Conservation (phyloP, 495 filamentous ascomycete genomes). For the Aspergillus panamensis region DNA sequence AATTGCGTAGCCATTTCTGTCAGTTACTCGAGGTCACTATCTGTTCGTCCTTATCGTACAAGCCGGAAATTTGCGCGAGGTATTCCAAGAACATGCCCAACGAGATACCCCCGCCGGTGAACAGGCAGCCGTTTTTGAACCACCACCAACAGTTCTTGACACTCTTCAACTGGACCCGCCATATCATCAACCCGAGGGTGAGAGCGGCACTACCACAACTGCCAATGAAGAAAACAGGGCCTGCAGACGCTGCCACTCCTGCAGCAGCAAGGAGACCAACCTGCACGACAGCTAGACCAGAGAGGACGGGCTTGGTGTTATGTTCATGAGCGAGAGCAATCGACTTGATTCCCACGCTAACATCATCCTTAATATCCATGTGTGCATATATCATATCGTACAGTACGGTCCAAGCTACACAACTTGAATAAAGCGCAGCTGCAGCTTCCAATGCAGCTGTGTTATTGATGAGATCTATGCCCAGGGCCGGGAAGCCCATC, state of each 20-base stretch:
- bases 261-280: constrained; percentile 75
- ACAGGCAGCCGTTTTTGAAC: constrained; percentile 74
- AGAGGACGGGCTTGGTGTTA: constrained; percentile 82
- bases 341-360: constrained; percentile 88
- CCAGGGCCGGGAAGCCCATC: constrained; percentile 93
- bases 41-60: constrained; percentile 25
- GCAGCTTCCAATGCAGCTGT: constrained; percentile 62
- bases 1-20: neutral
- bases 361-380: constrained; percentile 96
- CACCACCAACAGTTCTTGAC: constrained; percentile 94
- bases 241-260: constrained; percentile 67
- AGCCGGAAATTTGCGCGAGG: constrained; percentile 33
- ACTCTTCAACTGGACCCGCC: constrained; percentile 76
- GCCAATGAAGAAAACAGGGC: constrained; percentile 79
- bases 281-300: constrained; percentile 70
- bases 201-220: constrained; percentile 78
- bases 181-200: constrained; percentile 83
- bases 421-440: constrained; percentile 74
- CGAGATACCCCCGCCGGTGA: constrained; percentile 65
- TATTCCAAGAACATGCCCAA: constrained; percentile 64
- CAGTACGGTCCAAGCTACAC: constrained; percentile 88
- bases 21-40: neutral
- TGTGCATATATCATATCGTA: constrained; percentile 99
- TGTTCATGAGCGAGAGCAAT: constrained; percentile 87
- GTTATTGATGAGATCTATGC: constrained; percentile 72